Evolutionary conservation across 2,329 filamentous ascomycete species (phyloP).

Genomic region (Didymosphaeria variabile): DNA sequence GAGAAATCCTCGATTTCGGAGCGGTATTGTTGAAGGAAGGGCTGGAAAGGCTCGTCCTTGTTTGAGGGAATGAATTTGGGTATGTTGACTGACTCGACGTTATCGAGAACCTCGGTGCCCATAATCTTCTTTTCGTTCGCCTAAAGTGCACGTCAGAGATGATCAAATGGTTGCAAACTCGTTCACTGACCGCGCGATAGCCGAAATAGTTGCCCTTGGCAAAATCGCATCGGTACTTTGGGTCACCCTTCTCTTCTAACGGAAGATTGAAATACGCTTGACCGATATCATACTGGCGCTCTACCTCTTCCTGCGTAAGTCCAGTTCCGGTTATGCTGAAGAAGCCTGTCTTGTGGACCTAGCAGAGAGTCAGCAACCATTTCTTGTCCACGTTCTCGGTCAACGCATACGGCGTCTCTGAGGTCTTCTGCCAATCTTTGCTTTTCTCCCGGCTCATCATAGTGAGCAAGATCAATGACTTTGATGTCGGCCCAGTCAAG

Average conservation of each 20-base stretch:
- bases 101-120: conserved; percentile 44
- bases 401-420: conserved; percentile 58
- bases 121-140: conserved; percentile 43
- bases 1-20: conserved; percentile 42
- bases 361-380: background rate
- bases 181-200: conserved; percentile 34
- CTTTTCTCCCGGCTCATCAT: conserved; percentile 64
- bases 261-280: conserved; percentile 44
- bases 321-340: conserved; percentile 43
- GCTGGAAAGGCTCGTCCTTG: conserved; percentile 36
- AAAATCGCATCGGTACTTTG: conserved; percentile 42
- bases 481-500: conserved; percentile 43
- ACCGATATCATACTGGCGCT: conserved; percentile 44
- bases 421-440: conserved; percentile 63
- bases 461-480: conserved; percentile 56
- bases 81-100: conserved; percentile 45
- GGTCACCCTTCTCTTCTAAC: conserved; percentile 37
- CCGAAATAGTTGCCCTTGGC: conserved; percentile 43
- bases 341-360: conserved; percentile 43
- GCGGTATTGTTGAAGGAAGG: conserved; percentile 35
- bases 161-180: background rate
- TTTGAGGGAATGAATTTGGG: conserved; percentile 41
- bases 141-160: conserved; percentile 14
- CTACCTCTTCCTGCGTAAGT: conserved; percentile 40
- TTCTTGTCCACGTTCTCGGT: background rate